Base-by-base conservation (phyloP, 768 basidiomycete species). In the Agrocybe praecox region DNA sequence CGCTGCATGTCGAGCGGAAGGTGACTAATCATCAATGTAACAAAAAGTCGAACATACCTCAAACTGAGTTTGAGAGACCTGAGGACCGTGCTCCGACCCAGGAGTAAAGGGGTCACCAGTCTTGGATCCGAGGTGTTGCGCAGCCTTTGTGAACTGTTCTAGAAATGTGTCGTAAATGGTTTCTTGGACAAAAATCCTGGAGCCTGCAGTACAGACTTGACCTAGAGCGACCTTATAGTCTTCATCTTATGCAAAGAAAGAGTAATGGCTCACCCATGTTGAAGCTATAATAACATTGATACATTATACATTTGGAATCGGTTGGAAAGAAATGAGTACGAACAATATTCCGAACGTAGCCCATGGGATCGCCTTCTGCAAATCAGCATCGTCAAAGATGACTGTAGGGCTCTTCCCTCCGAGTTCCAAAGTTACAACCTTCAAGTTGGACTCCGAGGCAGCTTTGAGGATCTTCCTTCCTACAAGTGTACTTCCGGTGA, bases 401-500 rank as follows among this genome's bases (percentile, higher is more conserved):
- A 89, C 77, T 34, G 72, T 79, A 11, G 82, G 82, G 51, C 74
- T 80, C 76, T 88, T 86, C 32, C 86, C 87, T n/a, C 87, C 88
- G 17, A 90, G 78, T 69, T 90, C 88, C 52, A 89, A 80, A 15
- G 87, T 85, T 48, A 87, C 84, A 52, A 79, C 78, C 74, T 93
- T 93, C 64, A 92, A 67, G 67, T 92, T 93, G 36, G 80, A 81
- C 63, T 82, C 77, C 0, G 88, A 78, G 2, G 90, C 81, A 4
- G 88, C 87, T 60, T 87, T 80, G 74, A 87, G 71, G 67, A 92
- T 79, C 58, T 78, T 81, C 43, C 87, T 82, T 7, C 91, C 90
- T 34, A 83, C 80, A 40, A 84, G 71, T 8, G 88, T 89, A 45
- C 84, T 85, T 2, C 90, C 90, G 2, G 90, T 92, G 72, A 92